Base-by-base conservation (phyloP, 75 land plant species). In the Picea glauca region DNA sequence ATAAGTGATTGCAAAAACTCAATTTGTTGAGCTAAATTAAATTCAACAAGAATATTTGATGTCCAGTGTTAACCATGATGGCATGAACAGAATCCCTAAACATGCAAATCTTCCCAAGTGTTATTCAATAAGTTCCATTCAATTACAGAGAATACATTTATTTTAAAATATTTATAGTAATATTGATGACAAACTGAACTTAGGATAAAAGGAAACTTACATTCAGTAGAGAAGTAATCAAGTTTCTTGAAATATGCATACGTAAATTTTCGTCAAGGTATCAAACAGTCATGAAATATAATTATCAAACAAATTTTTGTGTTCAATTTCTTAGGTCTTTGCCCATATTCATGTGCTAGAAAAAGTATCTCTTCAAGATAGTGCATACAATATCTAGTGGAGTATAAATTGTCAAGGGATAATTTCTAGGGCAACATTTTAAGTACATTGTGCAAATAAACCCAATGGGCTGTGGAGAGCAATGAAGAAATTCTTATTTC, bases 181-280 rank as follows among this genome's bases (percentile, higher is more conserved):
- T 32, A 14, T 7, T 3, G 35, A 61, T 12, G 31, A 75, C 61
- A 46, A 1, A 26, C 9, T 58, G 30, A 50, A 59, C 4, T 78
- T 54, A 62, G 67, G 60, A 78, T 35, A 14, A 60, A 26, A 43
- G 30, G 58, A 78, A 33, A 80, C 85, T 91, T 88, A 97, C 99
- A 97, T 83, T 97, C 99, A 17, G 99, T 97, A 56, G 99, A 97
- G 86, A 97, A 97, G 84, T 97, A 97, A 81, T 97, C 99, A 79
- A 97, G 88, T 89, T 80, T 97, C 88, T 95, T 97, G 94, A 95
- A 97, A 81, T 97, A 97, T 43, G 99, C 99, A 91, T 95, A 97
- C 98, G 94, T 96, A 68, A 64, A 12, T 83, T 61, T 33, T 40
- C 18, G 98, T 93, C 85, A 93, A 96, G 96, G 92, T 58, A 43